phyloP scores from a whole-genome alignment of 352 stramenopile genomes.

The Phytophthora pistaciae region DNA sequence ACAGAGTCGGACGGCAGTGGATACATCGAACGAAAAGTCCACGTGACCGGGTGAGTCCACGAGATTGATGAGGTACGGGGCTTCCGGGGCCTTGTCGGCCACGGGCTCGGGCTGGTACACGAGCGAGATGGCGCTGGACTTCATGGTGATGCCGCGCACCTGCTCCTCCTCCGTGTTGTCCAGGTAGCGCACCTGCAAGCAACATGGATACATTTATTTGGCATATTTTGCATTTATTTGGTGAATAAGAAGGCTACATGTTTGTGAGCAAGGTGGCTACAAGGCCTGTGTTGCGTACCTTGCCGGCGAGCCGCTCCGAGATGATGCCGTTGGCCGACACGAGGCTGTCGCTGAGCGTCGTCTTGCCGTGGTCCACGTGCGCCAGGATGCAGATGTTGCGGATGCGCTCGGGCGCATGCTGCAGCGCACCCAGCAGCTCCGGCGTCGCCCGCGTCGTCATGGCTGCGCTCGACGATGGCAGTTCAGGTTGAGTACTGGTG shows the following conservation, averaged over 20 bases:
- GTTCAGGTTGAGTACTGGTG: not conserved
- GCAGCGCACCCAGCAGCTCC: conserved; percentile 61
- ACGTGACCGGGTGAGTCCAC: conserved; percentile 97
- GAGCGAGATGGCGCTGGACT: conserved; percentile 96
- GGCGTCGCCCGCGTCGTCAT: conserved; percentile 58
- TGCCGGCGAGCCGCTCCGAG: conserved; percentile 95
- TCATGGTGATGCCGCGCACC: conserved; percentile 98
- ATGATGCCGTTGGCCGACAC: conserved; percentile 98
- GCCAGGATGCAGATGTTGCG: conserved; percentile 97
- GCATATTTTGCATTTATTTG: no score
- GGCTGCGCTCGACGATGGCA: not conserved
- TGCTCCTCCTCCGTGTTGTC: conserved; percentile 96
- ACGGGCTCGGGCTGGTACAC: conserved; percentile 78
- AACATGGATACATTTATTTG: conserved; percentile 11
- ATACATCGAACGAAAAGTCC: conserved; percentile 97
- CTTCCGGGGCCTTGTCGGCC: conserved; percentile 30
- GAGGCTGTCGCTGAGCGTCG: conserved; percentile 95
- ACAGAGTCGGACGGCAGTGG: conserved; percentile 95
- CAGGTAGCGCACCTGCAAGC: conserved; percentile 91
- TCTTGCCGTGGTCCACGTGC: conserved; percentile 95
- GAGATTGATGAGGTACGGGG: conserved; percentile 94
- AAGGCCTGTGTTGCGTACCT: conserved; percentile 49
- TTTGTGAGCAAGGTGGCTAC: conserved; percentile 6
- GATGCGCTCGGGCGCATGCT: conserved; percentile 84
- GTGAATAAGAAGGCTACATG: conserved; percentile 12